Evolutionary conservation across 345 rosid species (phyloP), one percentile per base, ranked within the genome.

Genomic region (Rubroshorea leprosula): DNA sequence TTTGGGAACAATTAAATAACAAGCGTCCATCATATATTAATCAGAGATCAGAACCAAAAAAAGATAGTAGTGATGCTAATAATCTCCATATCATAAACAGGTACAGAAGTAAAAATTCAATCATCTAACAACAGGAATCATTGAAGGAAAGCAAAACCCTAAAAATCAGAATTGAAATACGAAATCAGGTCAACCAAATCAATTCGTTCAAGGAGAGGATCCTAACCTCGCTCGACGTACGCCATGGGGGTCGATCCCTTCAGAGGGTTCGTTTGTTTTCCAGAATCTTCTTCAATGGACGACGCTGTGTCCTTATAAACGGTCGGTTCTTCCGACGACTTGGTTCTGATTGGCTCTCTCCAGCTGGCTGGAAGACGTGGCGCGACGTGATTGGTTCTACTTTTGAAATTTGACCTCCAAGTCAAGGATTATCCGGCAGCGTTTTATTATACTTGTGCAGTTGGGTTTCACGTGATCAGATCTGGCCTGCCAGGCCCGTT

Each of bases 171-270:
- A 44, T 44, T 14, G 16, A 44, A 13, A 13, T 44, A 44, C 47
- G 17, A 13, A 44, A n/a, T 0, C 7, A 1, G 12, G 9, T 35
- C 6, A 44, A 44, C n/a, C 18, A n/a, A 13, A 44, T 10, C n/a
- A 15, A 44, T 10, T 4, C 5, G 4, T 14, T 5, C 17, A 16
- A n/a, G 6, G 17, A 16, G 17, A 44, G 47, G n/a, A 16, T 44
- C 16, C 47, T 44, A n/a, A 44, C 47, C 47, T 44, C 47, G 47
- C 47, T 44, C 47, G 18, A 44, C 47, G 16, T 44, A 44, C 47
- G 47, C 47, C 47, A 44, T 44, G 47, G 47, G 16, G 18, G 45
- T n/a, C n/a, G n/a, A n/a, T n/a, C n/a, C n/a, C n/a, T n/a, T n/a
- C n/a, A n/a, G n/a, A n/a, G n/a, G n/a, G n/a, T n/a, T n/a, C n/a